Evolutionary conservation across 108 stramenopile genomes (phyloP), one percentile per base, ranked within the genome.

Genomic region (Aureococcus anophagefferens): DNA sequence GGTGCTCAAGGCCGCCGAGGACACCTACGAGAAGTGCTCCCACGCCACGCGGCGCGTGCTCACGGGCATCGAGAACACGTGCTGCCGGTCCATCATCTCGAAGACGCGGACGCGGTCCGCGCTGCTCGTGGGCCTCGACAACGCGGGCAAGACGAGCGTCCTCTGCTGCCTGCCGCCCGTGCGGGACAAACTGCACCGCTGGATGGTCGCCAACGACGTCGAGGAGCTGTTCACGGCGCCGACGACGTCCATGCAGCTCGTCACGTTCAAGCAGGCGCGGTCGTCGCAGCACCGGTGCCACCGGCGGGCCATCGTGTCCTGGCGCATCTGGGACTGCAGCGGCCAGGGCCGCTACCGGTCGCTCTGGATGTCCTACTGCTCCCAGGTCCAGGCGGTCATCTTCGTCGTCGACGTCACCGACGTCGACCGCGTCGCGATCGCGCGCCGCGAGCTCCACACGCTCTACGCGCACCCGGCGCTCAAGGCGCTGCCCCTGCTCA

Each of bases 61-160:
- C n/a, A n/a, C n/a, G n/a, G n/a, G n/a, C n/a, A n/a, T 44, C 13
- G 40, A 44, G 40, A 5, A 13, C 9, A 44, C 40, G 9, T 44
- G 40, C 40, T 44, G 40, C 40, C 21, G 51, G 21, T 18, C 46
- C 25, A 5, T 71, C 35, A 31, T 71, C 32, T 35, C 62, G 33
- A 28, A 28, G 35, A 63, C 7, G 18, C 33, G 25, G n/a, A 35
- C 35, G 33, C 70, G 70, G 7, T 34, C 70, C 62, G 45, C 63
- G 33, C 15, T 71, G 25, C 33, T 71, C 29, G 21, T 28, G 25
- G 70, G 70, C 11, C 63, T 71, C 4, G 45, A 71, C 63, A 35
- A 64, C 33, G 34, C 70, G 31, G 70, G 70, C 34, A 71, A 71
- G 62, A 71, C 63, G 30, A 64, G 62, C 62, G 62, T 71, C 35